phyloP scores from a whole-genome alignment of 345 rosid species.

The Angophora floribunda region DNA sequence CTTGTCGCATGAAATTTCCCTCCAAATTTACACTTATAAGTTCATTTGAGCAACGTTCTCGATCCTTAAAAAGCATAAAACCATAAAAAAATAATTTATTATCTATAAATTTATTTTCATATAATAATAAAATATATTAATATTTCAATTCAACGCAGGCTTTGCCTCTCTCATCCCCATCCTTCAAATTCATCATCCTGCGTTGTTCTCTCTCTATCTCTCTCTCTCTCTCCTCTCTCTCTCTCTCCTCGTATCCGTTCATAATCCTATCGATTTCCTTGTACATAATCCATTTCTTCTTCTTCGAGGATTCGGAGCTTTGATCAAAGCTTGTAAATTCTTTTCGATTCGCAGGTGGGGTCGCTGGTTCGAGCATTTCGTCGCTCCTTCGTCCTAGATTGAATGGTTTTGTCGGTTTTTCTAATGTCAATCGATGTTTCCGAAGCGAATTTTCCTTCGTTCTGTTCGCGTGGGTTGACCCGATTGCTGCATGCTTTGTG shows the following conservation, averaged over 20 bases:
- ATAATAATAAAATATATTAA: not conserved
- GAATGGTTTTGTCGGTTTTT: not conserved
- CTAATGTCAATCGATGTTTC: not conserved
- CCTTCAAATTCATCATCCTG: not conserved
- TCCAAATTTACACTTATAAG: not conserved
- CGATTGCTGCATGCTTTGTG: not conserved
- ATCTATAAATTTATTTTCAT: not conserved
- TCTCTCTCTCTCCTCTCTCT: not conserved
- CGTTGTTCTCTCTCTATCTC: not conserved
- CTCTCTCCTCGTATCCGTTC: not conserved
- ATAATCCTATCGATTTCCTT: not conserved
- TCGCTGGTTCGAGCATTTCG: not conserved
- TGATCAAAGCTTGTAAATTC: not conserved
- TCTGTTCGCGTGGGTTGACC: not conserved
- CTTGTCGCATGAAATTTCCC: rapidly evolving
- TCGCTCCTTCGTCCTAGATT: not conserved
- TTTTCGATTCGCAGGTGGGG: not conserved
- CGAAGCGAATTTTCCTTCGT: not conserved
- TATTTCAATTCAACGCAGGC: not conserved
- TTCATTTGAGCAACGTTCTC: not conserved
- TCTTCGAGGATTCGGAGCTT: not conserved
- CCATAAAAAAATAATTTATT: not conserved
- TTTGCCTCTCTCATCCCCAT: not conserved
- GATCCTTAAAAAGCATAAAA: not conserved
- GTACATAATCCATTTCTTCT: not conserved